phyloP scores from a whole-genome alignment of 345 rosid genomes.

The Citrus australasica region DNA sequence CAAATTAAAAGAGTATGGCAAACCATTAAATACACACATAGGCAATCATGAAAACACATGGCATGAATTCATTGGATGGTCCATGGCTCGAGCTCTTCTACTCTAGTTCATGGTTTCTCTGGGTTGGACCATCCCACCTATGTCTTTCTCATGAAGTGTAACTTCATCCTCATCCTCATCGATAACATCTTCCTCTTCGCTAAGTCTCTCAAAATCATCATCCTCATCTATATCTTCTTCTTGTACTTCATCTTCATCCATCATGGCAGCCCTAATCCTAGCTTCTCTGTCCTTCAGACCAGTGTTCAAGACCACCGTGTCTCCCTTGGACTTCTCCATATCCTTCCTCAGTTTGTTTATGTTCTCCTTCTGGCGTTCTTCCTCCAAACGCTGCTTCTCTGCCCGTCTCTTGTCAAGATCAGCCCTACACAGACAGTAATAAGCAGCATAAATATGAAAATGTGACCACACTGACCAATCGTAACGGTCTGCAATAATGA shows the following conservation, averaged over 20 bases:
- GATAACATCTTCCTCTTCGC: slow-evolving; percentile 34
- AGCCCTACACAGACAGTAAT: slow-evolving; percentile 38
- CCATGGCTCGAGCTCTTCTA: background rate
- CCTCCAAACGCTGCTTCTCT: slow-evolving; percentile 71
- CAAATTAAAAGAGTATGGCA: too few relatives aligned
- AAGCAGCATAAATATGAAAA: background rate
- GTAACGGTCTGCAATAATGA: background rate
- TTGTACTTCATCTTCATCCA: slow-evolving; percentile 39
- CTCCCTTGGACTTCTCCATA: slow-evolving; percentile 69
- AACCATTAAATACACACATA: too few relatives aligned
- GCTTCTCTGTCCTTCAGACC: slow-evolving; percentile 48
- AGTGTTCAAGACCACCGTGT: slow-evolving; percentile 64
- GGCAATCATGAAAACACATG: background rate
- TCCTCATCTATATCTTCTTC: slow-evolving; percentile 36
- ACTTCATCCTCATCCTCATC: slow-evolving; percentile 63
- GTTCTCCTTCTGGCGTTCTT: slow-evolving; percentile 49
- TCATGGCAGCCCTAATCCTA: slow-evolving; percentile 21
- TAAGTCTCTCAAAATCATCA: slow-evolving; percentile 26
- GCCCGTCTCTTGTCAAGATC: slow-evolving; percentile 74
- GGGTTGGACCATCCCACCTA: background rate
- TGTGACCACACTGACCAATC: background rate
- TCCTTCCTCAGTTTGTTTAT: slow-evolving; percentile 68
- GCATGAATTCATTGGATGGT: background rate
- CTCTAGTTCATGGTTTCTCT: too few relatives aligned
- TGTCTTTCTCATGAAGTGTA: background rate